A percentile compares a stretch with the other conserved stretches of the same genome.
phyloP scores from a whole-genome alignment of 1,284 basidiomycete species.

The Cryptococcus sp. region DNA sequence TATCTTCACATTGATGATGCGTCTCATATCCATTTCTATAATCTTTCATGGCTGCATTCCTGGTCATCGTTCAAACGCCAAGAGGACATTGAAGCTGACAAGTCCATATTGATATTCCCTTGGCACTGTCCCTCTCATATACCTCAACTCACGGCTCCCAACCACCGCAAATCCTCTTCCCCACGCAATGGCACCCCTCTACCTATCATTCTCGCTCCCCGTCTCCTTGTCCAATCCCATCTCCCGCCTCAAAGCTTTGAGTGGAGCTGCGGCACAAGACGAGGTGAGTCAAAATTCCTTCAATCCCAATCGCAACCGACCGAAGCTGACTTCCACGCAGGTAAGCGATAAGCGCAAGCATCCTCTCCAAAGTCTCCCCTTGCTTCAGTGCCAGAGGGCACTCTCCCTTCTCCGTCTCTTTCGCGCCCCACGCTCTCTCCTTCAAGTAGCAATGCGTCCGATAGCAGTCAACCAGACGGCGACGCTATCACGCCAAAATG shows the following conservation, averaged over 20 bases:
- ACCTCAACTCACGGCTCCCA: constrained; percentile 1
- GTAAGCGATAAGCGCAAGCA: constrained; percentile 17
- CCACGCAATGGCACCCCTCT: constrained; percentile 42
- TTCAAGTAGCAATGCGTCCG: not conserved
- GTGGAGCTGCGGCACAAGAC: constrained; percentile 48
- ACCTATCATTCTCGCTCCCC: constrained; percentile 48
- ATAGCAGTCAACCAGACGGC: too few relatives aligned
- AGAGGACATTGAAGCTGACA: not conserved
- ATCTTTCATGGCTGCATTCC: not conserved
- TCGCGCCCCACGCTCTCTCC: constrained; percentile 9
- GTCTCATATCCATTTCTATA: not conserved
- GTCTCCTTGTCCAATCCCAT: constrained; percentile 44
- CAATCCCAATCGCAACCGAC: not conserved
- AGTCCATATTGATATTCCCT: not conserved
- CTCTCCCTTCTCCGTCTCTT: constrained; percentile 4
- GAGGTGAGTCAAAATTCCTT: constrained; percentile 38
- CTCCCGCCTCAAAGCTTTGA: constrained; percentile 51
- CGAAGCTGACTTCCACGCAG: constrained; percentile 1
- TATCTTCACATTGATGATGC: not conserved
- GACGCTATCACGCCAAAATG: too few relatives aligned
- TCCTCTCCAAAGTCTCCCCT: constrained; percentile 7
- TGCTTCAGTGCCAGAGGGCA: constrained; percentile 13
- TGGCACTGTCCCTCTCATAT: constrained; percentile 1
- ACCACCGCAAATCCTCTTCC: constrained; percentile 1
- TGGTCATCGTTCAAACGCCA: constrained; percentile 14